These are phyloP conservation scores for Aurifilum marmelostoma DNA, from an alignment of 2,329 filamentous ascomycete species.

Conservation along the genomic window DNA sequence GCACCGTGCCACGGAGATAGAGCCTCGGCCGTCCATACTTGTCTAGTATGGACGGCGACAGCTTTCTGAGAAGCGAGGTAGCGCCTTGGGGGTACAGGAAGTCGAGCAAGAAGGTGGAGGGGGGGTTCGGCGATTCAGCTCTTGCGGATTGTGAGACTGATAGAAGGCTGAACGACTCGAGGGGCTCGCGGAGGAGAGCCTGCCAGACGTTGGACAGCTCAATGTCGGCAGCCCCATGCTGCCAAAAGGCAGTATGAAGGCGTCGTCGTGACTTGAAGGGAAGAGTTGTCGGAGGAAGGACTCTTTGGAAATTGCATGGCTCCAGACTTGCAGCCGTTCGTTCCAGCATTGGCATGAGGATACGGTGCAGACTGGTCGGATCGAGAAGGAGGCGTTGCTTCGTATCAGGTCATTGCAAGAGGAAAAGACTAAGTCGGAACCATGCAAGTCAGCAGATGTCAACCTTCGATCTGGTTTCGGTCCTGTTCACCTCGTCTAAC, in stretches of 20 bases:
- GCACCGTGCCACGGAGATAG: slow-evolving; percentile 25
- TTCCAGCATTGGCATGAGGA: slow-evolving; percentile 56
- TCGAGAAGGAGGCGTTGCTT: slow-evolving; percentile 12
- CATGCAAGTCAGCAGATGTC: slow-evolving; percentile 16
- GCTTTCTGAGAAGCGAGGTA: slow-evolving; percentile 46
- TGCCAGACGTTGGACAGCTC: slow-evolving; percentile 52
- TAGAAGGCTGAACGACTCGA: slow-evolving; percentile 35
- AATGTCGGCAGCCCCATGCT: slow-evolving; percentile 55
- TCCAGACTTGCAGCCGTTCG: slow-evolving; percentile 60
- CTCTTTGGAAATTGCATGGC: slow-evolving; percentile 58
- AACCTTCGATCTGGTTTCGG: neutral
- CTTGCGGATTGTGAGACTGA: slow-evolving; percentile 32
- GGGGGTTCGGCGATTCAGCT: slow-evolving; percentile 44
- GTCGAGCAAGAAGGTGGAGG: slow-evolving; percentile 57
- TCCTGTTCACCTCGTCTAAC: neutral
- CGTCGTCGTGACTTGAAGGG: slow-evolving; percentile 46
- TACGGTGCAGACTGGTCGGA: slow-evolving; percentile 21
- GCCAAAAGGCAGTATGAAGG: slow-evolving; percentile 57
- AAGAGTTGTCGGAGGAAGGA: slow-evolving; percentile 46
- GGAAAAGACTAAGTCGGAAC: slow-evolving; percentile 15
- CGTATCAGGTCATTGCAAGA: slow-evolving; percentile 25
- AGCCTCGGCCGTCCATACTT: slow-evolving; percentile 30
- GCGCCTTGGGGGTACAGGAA: slow-evolving; percentile 58
- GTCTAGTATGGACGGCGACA: slow-evolving; percentile 31
- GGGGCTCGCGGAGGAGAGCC: slow-evolving; percentile 40